These are phyloP conservation scores for Carnegiea gigantea DNA, from an alignment of 179 eudicot genomes.

Conservation along the genomic window DNA sequence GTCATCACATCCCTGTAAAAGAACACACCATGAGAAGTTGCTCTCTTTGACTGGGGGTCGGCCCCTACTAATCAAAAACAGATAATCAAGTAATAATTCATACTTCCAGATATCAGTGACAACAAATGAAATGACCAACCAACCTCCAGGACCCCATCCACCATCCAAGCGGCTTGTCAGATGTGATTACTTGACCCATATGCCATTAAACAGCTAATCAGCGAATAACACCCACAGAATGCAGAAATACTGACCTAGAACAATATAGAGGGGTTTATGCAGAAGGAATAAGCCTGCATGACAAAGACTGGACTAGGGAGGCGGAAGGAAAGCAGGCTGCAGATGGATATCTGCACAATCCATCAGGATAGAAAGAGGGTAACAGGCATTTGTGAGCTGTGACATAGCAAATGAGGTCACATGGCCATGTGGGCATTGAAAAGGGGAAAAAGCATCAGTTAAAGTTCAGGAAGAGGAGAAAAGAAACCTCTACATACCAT, in stretches of 20 bases:
- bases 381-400: too few relatives aligned
- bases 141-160: slow-evolving; percentile 6
- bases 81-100: not conserved
- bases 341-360: not conserved
- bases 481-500: too few relatives aligned
- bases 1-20: slow-evolving; percentile 1
- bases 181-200: not conserved
- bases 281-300: too few relatives aligned
- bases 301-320: not conserved
- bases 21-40: not conserved
- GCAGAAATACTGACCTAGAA: not conserved
- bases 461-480: not conserved
- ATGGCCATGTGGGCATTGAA: too few relatives aligned
- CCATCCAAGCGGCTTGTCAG: not conserved
- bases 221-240: not conserved
- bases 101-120: not conserved
- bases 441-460: too few relatives aligned
- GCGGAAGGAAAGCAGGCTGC: not conserved
- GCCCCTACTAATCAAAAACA: not conserved
- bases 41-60: not conserved
- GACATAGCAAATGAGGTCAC: too few relatives aligned
- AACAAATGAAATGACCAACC: not conserved
- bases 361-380: not conserved
- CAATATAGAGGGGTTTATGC: not conserved
- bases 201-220: not conserved